Evolutionary conservation across 495 filamentous ascomycete species (phyloP), one percentile per base, ranked within the genome.

Genomic region (Cladorrhinum samala): DNA sequence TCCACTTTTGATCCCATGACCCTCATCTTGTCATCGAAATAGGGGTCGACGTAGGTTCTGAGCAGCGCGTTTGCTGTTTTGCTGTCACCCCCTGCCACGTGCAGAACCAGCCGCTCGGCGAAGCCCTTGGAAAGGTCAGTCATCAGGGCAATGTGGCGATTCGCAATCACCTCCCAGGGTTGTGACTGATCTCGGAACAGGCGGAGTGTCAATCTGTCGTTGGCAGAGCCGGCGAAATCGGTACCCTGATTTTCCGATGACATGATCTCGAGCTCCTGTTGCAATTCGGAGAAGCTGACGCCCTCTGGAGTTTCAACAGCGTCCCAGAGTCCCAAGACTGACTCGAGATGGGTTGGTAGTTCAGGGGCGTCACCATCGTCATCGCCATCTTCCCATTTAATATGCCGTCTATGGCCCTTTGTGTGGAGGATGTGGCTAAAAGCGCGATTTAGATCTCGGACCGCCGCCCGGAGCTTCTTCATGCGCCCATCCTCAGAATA

Each of bases 1-100:
- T 69, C 50, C 9, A 75, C 42, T 50, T 73, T 72, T 1, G 5
- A 2, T 13, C 64, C 55, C 5, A 74, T 66, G 0, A 50, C 18
- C 5, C 48, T 41, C 11, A 57, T 52, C 18, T 64, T 70, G 14
- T 63, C 9, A 0, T 71, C 65, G 43, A 77, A 69, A 38, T 66
- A 70, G 1, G 71, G 72, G 25, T 72, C 56, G 24, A 74, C 54
- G 33, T 54, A 62, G 17, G 54, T 47, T 1, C 44, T 52, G 2
- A 70, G 53, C n/a, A 74, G 60, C 0, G 59, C 46, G 6, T 54
- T 23, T 1, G 24, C 0, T 2, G 62, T 68, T 1, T 44, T 33
- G 4, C 49, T 44, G n/a, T 63, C 60, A 1, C 39, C 42, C 9
- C 57, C 60, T 16, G 56, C 46, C 13, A 68, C 39, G 43, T 63